Base-by-base conservation (phyloP, 495 filamentous ascomycete genomes). In the Hypoxylon fragiforme region DNA sequence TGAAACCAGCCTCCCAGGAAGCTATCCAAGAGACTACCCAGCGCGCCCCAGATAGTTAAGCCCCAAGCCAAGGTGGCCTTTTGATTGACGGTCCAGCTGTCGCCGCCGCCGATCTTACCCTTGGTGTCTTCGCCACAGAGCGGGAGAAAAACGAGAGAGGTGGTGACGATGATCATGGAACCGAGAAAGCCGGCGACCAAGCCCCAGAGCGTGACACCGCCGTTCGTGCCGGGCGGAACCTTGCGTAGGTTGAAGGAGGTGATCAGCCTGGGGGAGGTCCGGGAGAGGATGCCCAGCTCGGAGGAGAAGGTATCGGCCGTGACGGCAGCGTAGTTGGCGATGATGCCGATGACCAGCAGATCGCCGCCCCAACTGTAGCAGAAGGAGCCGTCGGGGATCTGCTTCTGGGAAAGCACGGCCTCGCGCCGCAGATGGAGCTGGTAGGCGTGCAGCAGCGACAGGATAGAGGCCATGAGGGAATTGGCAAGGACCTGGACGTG, bases 281-380 rank as follows among this genome's bases (percentile, higher is more conserved):
- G 84, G 13, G 91, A 86, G 13, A 97, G 79, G 39, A 98, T 98
- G 5, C 94, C 94, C 11, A 97, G 83, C 71, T 98, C 94, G 9
- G 92, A 97, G 47, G 88, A 91, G 71, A 96, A 95, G 3, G 94
- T 98, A 66, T 98, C 94, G 21, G 94, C 88, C 9, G 91, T 85
- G 15, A 92, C 89, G 18, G 90, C 88, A 24, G 90, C 94, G 57
- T 98, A 98, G 73, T 97, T 89, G 22, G 80, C 76, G 37, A 86
- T 77, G 44, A 85, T 78, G 5, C 81, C 80, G 14, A 82, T 58
- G 2, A 81, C 69, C 0, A 86, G 71, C n/a, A 85, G 65, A 51
- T 80, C 79, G 32, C 77, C 79, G 49, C 71, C 69, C 75, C 75
- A 79, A 1, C 64, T 62, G 55, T 71, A 81, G 63, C 76, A 81